Base-by-base conservation (phyloP, 805 yeast species). In the Ogataea methanolica region DNA sequence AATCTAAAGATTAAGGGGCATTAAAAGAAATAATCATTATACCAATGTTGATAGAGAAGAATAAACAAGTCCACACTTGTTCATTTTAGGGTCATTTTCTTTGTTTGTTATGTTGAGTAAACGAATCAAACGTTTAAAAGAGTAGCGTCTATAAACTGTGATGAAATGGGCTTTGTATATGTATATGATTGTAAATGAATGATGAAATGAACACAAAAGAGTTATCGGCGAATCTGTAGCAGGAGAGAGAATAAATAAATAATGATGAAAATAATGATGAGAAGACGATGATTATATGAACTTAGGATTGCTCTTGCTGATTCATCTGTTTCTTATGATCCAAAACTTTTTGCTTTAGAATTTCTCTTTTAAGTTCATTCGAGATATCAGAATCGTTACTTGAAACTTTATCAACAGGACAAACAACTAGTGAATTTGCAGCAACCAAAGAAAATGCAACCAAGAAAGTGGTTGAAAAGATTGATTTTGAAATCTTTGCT, bases 401-500 rank as follows among this genome's bases (percentile, higher is more conserved):
- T 50, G 78, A 58, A 26, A 26, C 31, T 42, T 61, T 55, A 39
- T 80, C 80, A 47, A 75, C 78, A 22, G 80, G 72, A 59, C 72
- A 68, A 16, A 71, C 71, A 37, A 68, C 59, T 2, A 68, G 44
- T 22, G 62, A 58, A 47, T 66, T 68, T 21, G 67, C 64, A 26
- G 62, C 48, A 29, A 67, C 72, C 37, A 68, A 45, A 14, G 85
- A 78, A 48, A 85, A 77, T 35, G 91, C 85, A 29, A 86, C 79
- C n/a, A 84, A 74, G 52, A 85, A 85, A 0, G 94, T 85, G 17
- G 89, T 80, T 22, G 84, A 78, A 65, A 85, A 85, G 49, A 85
- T 69, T 14, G 88, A 82, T 42, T 77, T 75, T 21, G 89, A 83
- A 44, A 85, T 68, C 52, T 69, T 70, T 47, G 73, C 72, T 59